These are phyloP conservation scores for Populus hybrid DNA, from an alignment of 441 rosid genomes.

Conservation along the genomic window DNA sequence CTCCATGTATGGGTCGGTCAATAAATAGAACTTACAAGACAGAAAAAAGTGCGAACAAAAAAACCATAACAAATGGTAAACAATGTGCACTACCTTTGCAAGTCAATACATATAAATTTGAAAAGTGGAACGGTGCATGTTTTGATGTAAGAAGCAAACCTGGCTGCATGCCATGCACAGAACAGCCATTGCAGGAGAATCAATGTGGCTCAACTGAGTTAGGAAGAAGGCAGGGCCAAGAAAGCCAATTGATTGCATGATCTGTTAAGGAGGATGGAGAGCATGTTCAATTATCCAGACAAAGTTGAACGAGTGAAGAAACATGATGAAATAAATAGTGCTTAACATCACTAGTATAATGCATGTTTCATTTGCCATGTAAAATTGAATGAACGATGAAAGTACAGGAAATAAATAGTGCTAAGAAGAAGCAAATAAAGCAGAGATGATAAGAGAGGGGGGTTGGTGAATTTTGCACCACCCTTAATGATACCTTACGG, in stretches of 20 bases:
- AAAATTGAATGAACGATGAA: not conserved
- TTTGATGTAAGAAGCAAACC: constrained; percentile 33
- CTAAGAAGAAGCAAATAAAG: not conserved
- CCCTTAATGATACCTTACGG: constrained; percentile 63
- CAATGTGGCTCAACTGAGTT: constrained; percentile 85
- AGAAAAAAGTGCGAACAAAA: not conserved
- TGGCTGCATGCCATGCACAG: constrained; percentile 96
- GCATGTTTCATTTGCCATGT: not conserved
- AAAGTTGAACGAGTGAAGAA: not conserved
- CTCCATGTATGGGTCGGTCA: not conserved
- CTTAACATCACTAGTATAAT: not conserved
- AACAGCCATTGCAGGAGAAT: constrained; percentile 91
- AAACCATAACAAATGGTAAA: not conserved
- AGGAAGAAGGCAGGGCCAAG: constrained; percentile 96
- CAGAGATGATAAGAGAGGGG: not conserved
- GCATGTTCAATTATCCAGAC: not conserved
- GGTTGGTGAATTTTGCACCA: not conserved
- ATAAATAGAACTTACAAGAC: not conserved
- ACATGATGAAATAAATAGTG: not conserved
- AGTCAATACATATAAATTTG: not conserved
- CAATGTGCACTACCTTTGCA: not conserved
- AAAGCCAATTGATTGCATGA: constrained; percentile 96
- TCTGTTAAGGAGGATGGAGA: constrained; percentile 34
- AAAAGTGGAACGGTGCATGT: not conserved
- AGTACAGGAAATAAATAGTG: not conserved